Base-by-base conservation (phyloP, 2,329 filamentous ascomycete genomes). In the Hirsutella minnesotensis region DNA sequence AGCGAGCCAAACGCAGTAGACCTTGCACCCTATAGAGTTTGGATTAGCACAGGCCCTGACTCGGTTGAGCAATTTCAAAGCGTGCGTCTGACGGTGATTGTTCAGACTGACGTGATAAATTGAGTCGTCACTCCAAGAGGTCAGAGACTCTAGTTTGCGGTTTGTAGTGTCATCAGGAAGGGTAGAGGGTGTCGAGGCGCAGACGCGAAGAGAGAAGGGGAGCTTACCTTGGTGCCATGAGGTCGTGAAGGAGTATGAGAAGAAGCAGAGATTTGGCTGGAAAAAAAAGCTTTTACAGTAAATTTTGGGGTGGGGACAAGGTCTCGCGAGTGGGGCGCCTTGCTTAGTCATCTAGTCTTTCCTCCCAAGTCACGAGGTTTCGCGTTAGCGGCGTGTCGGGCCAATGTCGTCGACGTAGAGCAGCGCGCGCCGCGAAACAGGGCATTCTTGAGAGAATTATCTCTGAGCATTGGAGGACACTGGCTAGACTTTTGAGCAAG, bases 121-220 rank as follows among this genome's bases (percentile, higher is more conserved):
- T 18, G 65, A 78, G 65, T 81, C 90, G 89, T 89, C 85, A 90
- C 82, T 75, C 79, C 73, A 63, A 48, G 63, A 70, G 83, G 80
- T 94, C 86, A 92, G 92, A 94, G 86, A 94, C 86, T 94, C 86
- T 94, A 94, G 85, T 89, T 89, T 81, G 81, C 77, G 83, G 83
- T 87, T 81, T 75, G 73, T 69, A 71, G 68, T 87, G 80, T 89
- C 86, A 90, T 90, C 86, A 87, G 62, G 66, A 69, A 47, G 50
- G 47, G 40, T 21, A 36, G 37, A 35, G 42, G 39, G 43, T 36
- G 33, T 39, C 3, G 5, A 16, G 16, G 13, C 24, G 24, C 7
- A 27, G 9, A 9, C 18, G 33, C 15, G 9, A 9, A 16, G 15
- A 10, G 30, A 18, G 15, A 9, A 5, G 4, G 16, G 33, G 33